Percentiles rank a stretch among this genome's conserved stretches.
phyloP scores from a whole-genome alignment of 2,329 filamentous ascomycete genomes.

The Alternaria brassicicola region DNA sequence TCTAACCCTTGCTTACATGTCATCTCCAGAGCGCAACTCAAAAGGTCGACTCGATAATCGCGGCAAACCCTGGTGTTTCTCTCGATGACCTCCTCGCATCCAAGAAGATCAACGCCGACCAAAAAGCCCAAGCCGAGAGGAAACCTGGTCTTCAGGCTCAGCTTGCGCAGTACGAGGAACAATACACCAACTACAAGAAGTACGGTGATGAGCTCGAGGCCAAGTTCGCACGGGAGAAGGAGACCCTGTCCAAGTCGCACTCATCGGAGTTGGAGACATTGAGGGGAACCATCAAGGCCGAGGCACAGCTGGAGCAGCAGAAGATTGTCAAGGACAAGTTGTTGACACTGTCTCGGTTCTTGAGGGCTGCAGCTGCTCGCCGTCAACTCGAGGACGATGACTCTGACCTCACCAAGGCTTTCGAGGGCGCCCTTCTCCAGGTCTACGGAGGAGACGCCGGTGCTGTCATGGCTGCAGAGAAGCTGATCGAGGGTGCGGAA shows the following conservation, averaged over 20 bases:
- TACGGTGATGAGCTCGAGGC: conserved; percentile 73
- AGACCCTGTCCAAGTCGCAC: conserved; percentile 60
- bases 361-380: conserved; percentile 76
- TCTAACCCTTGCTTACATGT: conserved; percentile 26
- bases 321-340: conserved; percentile 65
- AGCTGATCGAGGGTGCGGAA: conserved; percentile 73
- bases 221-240: conserved; percentile 64
- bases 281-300: conserved; percentile 60
- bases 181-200: conserved; percentile 75
- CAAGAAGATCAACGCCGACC: conserved; percentile 80
- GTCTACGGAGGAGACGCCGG: conserved; percentile 79
- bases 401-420: conserved; percentile 77
- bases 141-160: conserved; percentile 74
- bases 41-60: conserved; percentile 73
- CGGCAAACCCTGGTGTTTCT: conserved; percentile 71
- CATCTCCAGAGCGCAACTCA: conserved; percentile 66
- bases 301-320: conserved; percentile 57
- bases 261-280: conserved; percentile 63
- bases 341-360: conserved; percentile 76
- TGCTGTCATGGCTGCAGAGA: conserved; percentile 76
- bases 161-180: conserved; percentile 73
- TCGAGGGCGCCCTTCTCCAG: conserved; percentile 78
- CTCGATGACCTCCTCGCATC: conserved; percentile 74
- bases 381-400: conserved; percentile 74
- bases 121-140: conserved; percentile 77